Conservation (phyloP, 225 moss, liverwort and hornwort genomes). For the Bryoerythrophyllum caledonicum region DNA sequence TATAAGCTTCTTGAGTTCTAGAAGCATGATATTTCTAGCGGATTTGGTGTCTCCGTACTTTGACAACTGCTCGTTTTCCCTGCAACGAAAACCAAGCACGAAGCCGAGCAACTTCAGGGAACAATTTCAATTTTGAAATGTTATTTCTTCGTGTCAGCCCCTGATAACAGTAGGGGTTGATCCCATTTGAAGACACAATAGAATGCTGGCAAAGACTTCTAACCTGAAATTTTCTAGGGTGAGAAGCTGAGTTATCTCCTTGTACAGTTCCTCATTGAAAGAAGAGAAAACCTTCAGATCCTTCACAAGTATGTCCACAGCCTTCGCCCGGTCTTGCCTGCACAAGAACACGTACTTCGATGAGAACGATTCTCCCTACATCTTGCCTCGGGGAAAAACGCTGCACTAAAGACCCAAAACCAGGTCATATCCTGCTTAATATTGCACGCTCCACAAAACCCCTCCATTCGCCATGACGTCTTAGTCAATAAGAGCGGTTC, state of each 20-base stretch:
- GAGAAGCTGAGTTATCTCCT: slow-evolving; percentile 98
- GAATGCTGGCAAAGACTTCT: neutral
- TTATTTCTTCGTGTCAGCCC: neutral
- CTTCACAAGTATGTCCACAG: slow-evolving; percentile 99
- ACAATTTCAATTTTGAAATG: neutral
- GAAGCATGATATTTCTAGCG: slow-evolving; percentile 98
- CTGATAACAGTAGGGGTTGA: neutral
- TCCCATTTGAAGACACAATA: neutral
- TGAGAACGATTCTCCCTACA: slow-evolving; percentile 2
- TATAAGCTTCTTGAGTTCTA: slow-evolving; percentile 98
- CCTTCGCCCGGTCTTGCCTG: slow-evolving; percentile 99
- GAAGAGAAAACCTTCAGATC: slow-evolving; percentile 98
- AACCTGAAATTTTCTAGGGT: slow-evolving; percentile 98
- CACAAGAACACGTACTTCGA: slow-evolving; percentile 13
- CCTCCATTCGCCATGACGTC: neutral
- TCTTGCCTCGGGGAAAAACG: neutral
- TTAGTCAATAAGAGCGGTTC: neutral
- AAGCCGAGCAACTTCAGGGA: neutral
- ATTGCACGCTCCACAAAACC: neutral
- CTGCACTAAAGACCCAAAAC: neutral
- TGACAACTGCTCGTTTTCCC: slow-evolving; percentile 98
- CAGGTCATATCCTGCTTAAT: neutral
- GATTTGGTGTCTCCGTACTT: slow-evolving; percentile 99
- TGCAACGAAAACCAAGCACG: slow-evolving; percentile 31
- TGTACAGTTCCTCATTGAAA: slow-evolving; percentile 98